Evolutionary conservation across 1,284 basidiomycete genomes (phyloP).

Genomic region (Heliocybe sulcata): DNA sequence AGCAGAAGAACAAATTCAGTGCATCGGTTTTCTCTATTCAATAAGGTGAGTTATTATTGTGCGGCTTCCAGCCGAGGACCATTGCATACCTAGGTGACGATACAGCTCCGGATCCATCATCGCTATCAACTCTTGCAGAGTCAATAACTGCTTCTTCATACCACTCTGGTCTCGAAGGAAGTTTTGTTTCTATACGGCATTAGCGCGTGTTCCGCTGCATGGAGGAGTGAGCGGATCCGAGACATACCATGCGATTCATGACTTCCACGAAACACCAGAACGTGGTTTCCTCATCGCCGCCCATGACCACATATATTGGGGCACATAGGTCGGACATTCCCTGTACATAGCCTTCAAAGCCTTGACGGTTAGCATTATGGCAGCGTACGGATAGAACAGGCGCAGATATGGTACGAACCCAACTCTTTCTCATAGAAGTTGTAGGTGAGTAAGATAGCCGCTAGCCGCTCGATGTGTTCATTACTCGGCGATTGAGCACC

Average conservation of each 20-base stretch:
- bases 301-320: constrained; percentile 89
- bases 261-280: constrained; percentile 96
- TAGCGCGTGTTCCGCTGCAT: background rate
- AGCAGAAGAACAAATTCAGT: constrained; percentile 97
- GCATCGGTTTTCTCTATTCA: constrained; percentile 78
- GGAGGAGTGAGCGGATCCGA: background rate
- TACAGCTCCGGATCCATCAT: constrained; percentile 95
- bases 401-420: constrained; percentile 43
- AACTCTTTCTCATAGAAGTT: constrained; percentile 87
- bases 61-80: constrained; percentile 1
- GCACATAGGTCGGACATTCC: constrained; percentile 97
- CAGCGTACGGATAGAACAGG: constrained; percentile 12
- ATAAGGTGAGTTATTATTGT: constrained; percentile 5
- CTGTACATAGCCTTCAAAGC: constrained; percentile 73
- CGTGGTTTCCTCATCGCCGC: constrained; percentile 81
- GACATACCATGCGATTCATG: constrained; percentile 87
- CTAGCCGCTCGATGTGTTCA: constrained; percentile 77
- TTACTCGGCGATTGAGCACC: constrained; percentile 84
- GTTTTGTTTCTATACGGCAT: constrained; percentile 68
- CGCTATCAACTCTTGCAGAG: constrained; percentile 84
- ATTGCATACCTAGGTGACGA: constrained; percentile 65
- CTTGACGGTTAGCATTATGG: constrained; percentile 13
- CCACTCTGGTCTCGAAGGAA: constrained; percentile 96
- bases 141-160: constrained; percentile 91
- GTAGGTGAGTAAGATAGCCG: constrained; percentile 85